Base-by-base conservation (phyloP, 257 asterid species). In the Haberlea rhodopensis region DNA sequence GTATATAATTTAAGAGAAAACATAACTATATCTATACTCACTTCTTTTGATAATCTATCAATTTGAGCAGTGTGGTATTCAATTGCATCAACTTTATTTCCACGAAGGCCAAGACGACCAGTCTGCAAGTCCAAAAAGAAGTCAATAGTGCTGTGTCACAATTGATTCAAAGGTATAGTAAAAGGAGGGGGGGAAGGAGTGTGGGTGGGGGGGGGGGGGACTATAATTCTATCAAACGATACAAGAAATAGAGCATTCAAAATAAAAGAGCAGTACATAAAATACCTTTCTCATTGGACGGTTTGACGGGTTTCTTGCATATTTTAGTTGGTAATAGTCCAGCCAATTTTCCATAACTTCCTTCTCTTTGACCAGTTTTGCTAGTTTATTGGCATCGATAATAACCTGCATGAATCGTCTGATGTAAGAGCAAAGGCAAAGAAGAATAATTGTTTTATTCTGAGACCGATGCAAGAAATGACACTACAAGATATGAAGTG, bases 81-180 rank as follows among this genome's bases (percentile, higher is more conserved):
- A 64, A 94, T 94, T 54, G 96, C 97, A 56, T 90, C 97, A 19
- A 94, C 96, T 79, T 76, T 74, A 49, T 76, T 73, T 22, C 99
- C 99, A 57, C 83, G 86, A 43, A 85, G 88, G 70, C 96, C 94
- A 69, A 94, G 92, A 72, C 85, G 87, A 66, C 99, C 97, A 73
- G 89, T 90, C 99, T 94, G 90, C 76, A 75, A 67, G 57, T 72
- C 48, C 46, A 46, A 29, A 71, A 68, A 25, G 13, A 55, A 37
- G 63, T 13, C 34, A 66, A 72, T 9, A 22, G 51, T 9, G 60
- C 56, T 37, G 53, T 31, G 31, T n/a, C 20, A 57, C 48, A 63
- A 49, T 16, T 7, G 62, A 62, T 34, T 51, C 53, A 13, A 23
- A n/a, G n/a, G 63, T 18, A 22, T 57, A 24, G 21, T 60, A 23